Evolutionary conservation across 768 basidiomycete genomes (phyloP), one percentile per base, ranked within the genome.

Genomic region (Gloeostereum incarnatum): DNA sequence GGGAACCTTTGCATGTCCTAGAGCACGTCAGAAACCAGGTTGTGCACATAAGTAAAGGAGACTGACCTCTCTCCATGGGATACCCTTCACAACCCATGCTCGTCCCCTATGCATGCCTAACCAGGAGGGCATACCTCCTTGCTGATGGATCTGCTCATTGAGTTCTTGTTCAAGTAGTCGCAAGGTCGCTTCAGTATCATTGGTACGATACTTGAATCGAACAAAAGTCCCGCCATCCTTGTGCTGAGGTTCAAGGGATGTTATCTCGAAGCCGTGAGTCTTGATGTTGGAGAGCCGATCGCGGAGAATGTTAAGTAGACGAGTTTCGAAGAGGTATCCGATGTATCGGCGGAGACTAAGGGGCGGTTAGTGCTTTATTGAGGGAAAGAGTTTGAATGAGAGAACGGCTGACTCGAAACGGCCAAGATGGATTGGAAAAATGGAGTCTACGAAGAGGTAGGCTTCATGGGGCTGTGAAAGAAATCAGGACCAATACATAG

Each of bases 201-300:
- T 48, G 3, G 65, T 56, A 21, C 47, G 57, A 49, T 81, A 93
- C 16, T 64, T 58, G 54, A 91, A 89, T 22, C 67, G 68, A 25
- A 91, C 79, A 52, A 89, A 91, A 11, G 87, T 79, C 4, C 91
- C 91, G 2, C 90, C 90, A 44, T 92, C 89, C 49, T 92, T 93
- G 36, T 60, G 57, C 44, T 77, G 68, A 5, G 78, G 77, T 37
- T 86, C 67, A 4, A 89, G 49, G 17, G 72, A 69, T 3, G 80
- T 50, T n/a, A 88, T 58, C 21, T 63, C 60, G 51, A 91, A 86
- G 24, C 61, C 65, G 46, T 78, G 72, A 1, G 66, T 49, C 21
- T 69, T 67, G 27, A 86, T 65, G 5, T 57, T 45, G 9, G 70
- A 62, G 6, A 91, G 61, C 23, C 75, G 64, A 1, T 52, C 40